Base-by-base conservation (phyloP, 768 basidiomycete species). In the Lactarius hatsudake region DNA sequence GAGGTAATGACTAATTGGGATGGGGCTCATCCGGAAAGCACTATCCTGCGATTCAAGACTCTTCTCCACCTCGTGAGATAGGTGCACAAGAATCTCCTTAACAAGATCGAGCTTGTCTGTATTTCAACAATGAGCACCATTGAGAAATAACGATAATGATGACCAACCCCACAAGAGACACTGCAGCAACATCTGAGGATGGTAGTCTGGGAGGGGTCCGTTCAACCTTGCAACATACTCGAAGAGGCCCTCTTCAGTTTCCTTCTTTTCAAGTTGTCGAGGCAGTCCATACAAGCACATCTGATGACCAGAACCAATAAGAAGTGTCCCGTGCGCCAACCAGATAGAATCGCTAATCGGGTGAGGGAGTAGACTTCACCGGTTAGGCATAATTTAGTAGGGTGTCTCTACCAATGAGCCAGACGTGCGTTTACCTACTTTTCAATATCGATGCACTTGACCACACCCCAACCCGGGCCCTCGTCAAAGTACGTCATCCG, bases 121-220 rank as follows among this genome's bases (percentile, higher is more conserved):
- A 56, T 15, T 43, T 34, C 23, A 1, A 34, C 40, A 58, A 64
- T 68, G 8, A 53, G 60, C 10, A 20, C 13, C 28, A 20, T 20
- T 26, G 13, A 36, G 12, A 54, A 32, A 45, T 10, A 10, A 67
- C 45, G 42, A 53, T 42, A 45, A 53, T 32, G 43, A 55, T 26
- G 58, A 74, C 86, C 64, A 71, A 96, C 96, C 90, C 95, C 94
- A 96, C 9, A 97, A 78, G 63, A 98, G 80, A 74, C 94, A 96
- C 73, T 98, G 96, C 15, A 95, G 78, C 20, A 98, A 75, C 83
- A 96, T 89, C 73, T 96, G 93, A 4, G 96, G 96, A 77, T 98
- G 94, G 75, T 93, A 95, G 76, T 97, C 93, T 20, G 87, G 85
- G 42, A 98, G 78, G 4, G 96, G 95, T 0, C 93, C 94, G 74